Conservation (phyloP, 2,329 filamentous ascomycete species). For the Chrysosporium queenslandicum region DNA sequence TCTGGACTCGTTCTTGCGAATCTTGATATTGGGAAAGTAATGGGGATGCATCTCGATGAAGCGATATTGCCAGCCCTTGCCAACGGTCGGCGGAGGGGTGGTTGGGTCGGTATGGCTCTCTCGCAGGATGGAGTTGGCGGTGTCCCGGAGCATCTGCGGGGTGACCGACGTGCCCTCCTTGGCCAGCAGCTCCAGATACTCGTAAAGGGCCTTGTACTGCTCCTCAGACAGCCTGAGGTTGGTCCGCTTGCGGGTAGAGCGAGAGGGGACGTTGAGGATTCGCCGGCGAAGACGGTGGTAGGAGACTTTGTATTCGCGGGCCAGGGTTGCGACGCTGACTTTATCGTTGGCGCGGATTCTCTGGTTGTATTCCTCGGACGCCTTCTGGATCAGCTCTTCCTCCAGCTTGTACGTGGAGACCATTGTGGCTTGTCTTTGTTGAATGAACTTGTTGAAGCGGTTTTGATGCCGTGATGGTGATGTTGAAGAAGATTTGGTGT, state of each 20-base stretch:
- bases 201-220: constrained; percentile 8
- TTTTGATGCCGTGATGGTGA: not conserved
- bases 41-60: constrained; percentile 11
- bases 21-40: constrained; percentile 11
- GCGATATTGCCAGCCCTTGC: constrained; percentile 10
- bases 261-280: constrained; percentile 9
- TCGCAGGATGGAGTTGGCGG: constrained; percentile 9
- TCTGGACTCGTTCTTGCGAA: constrained; percentile 8
- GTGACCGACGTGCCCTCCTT: constrained; percentile 1
- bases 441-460: no score
- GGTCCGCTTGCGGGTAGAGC: constrained; percentile 9
- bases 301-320: constrained; percentile 11
- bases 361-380: constrained; percentile 7
- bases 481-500: not conserved
- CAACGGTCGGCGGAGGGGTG: constrained; percentile 4
- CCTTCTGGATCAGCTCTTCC: constrained; percentile 6
- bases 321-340: constrained; percentile 7
- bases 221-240: constrained; percentile 9
- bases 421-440: no score
- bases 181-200: constrained; percentile 5
- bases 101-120: constrained; percentile 8
- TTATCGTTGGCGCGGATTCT: constrained; percentile 1
- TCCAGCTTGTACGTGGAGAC: constrained; percentile 10
- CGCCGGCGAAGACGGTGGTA: constrained; percentile 10
- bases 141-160: constrained; percentile 6